These are phyloP conservation scores for Pseudogymnoascus sp. DNA, from an alignment of 2,329 filamentous ascomycete species.

Conservation along the genomic window DNA sequence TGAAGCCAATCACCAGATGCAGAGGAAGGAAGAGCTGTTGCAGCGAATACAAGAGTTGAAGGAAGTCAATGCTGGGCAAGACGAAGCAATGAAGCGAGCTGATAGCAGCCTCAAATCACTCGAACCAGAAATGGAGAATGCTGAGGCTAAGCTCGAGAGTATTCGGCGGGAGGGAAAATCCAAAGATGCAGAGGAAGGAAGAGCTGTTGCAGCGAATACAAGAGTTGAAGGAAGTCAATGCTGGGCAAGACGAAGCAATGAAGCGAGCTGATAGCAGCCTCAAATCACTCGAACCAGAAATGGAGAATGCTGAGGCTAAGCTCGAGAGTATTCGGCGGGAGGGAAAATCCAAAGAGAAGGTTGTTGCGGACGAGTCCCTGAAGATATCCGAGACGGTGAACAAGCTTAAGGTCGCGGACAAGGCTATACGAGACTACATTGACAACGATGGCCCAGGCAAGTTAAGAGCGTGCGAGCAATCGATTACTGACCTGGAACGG, in stretches of 20 bases:
- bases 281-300: slow-evolving; percentile 64
- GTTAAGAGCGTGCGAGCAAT: slow-evolving; percentile 60
- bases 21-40: slow-evolving; percentile 68
- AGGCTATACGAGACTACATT: slow-evolving; percentile 73
- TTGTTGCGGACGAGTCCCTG: slow-evolving; percentile 63
- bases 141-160: slow-evolving; percentile 70
- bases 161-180: slow-evolving; percentile 62
- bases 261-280: slow-evolving; percentile 65
- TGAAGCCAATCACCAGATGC: slow-evolving; percentile 64
- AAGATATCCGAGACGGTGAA: slow-evolving; percentile 66
- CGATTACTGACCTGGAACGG: slow-evolving; percentile 61
- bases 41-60: slow-evolving; percentile 68
- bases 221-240: slow-evolving; percentile 60
- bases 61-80: slow-evolving; percentile 59
- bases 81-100: slow-evolving; percentile 59
- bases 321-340: slow-evolving; percentile 70
- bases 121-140: slow-evolving; percentile 67
- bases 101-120: slow-evolving; percentile 70
- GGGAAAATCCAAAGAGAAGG: slow-evolving; percentile 65
- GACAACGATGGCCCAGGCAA: slow-evolving; percentile 66
- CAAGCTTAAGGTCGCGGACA: slow-evolving; percentile 67
- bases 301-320: slow-evolving; percentile 66
- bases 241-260: slow-evolving; percentile 62
- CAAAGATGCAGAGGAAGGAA: slow-evolving; percentile 74
- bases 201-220: slow-evolving; percentile 65